These are phyloP conservation scores for Penicillium sp. DNA, from an alignment of 2,329 filamentous ascomycete genomes.

Conservation along the genomic window DNA sequence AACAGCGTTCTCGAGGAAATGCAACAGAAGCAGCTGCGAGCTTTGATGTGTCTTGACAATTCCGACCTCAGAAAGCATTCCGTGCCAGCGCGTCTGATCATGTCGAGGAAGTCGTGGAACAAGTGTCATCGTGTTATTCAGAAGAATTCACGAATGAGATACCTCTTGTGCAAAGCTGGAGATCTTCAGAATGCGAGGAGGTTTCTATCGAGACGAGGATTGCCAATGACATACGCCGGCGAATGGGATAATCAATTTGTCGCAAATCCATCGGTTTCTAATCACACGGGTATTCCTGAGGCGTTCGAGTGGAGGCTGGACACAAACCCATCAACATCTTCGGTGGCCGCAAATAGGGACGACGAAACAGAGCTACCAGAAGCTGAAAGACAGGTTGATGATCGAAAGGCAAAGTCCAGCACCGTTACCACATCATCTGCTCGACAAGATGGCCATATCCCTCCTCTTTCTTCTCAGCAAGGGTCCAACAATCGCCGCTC, in stretches of 20 bases:
- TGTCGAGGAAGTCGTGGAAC: conserved; percentile 25
- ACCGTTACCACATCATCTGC: background rate
- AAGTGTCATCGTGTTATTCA: conserved; percentile 17
- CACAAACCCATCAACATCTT: background rate
- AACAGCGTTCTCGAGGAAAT: conserved; percentile 27
- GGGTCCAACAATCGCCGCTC: background rate
- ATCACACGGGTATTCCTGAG: background rate
- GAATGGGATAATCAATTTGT: conserved; percentile 30
- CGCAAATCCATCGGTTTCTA: conserved; percentile 1
- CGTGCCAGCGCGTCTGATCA: conserved; percentile 24
- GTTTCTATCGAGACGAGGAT: conserved; percentile 26
- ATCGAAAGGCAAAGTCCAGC: background rate
- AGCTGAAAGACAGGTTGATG: background rate
- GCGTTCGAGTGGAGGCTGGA: conserved; percentile 6
- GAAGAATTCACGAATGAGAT: conserved; percentile 17
- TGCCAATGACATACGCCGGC: conserved; percentile 29
- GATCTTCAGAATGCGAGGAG: conserved; percentile 30
- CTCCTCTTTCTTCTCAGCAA: background rate
- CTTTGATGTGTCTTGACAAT: conserved; percentile 31
- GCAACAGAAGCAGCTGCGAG: conserved; percentile 30
- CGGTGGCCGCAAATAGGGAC: too few relatives aligned
- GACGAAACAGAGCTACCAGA: background rate
- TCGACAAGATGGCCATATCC: background rate
- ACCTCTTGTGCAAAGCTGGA: conserved; percentile 25
- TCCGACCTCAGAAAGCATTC: conserved; percentile 20